Evolutionary conservation across 305 asterid genomes (phyloP), one percentile per base, ranked within the genome.

Genomic region (Fraxinus sp.): DNA sequence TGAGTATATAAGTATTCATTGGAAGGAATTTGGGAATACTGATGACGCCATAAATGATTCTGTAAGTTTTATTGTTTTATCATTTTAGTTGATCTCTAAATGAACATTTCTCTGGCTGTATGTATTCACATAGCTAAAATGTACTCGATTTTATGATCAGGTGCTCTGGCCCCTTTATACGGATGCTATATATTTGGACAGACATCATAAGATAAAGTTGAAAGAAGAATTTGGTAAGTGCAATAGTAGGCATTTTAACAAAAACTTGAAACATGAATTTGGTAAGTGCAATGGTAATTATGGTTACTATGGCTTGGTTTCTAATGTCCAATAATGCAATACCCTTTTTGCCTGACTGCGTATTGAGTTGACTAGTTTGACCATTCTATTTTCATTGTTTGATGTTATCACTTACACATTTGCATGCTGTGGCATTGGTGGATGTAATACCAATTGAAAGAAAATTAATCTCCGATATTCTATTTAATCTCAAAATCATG

Each of bases 171-270:
- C 92, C 83, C 92, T 96, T 49, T 92, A 92, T 49, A 92, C 89
- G 77, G 93, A 95, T 77, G 85, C 84, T 62, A 85, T 93, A 83
- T 94, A 91, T 90, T 87, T 96, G 92, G 90, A 90, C 82, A 79
- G 75, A 83, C 90, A 89, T 89, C 98, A 94, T 86, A 96, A 86
- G 88, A 87, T 86, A 88, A 89, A 87, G 89, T 86, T 96, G 91
- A 94, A 92, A 87, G 98, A 94, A 87, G 94, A 91, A 84, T 92
- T 91, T 76, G 98, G 99, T 96, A 88, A 87, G 98, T 75, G 82
- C 78, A 74, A 22, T 71, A 64, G 68, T 82, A 81, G 71, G 84
- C 89, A 89, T 89, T 97, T 92, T 85, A 93, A 86, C 86, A 87
- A 86, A 89, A 90, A 87, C 88, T 86, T 96, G 90, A 94, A 91